These are phyloP conservation scores for Monilinia vaccinii-corymbosi DNA, from an alignment of 2,329 filamentous ascomycete species.

Conservation along the genomic window DNA sequence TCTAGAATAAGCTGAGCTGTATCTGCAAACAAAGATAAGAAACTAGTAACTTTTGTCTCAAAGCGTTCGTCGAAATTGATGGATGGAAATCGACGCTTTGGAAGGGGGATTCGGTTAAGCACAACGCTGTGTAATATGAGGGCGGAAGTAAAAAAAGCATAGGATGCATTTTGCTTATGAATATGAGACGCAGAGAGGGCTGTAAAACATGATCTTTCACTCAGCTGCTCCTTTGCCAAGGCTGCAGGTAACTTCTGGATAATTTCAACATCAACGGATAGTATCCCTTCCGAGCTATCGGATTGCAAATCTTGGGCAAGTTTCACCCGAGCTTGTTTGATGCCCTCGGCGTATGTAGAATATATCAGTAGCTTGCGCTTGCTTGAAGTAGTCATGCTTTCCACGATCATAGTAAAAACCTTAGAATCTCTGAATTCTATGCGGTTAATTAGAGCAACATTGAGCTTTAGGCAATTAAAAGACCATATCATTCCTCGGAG, in stretches of 20 bases:
- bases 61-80: slow-evolving; percentile 29
- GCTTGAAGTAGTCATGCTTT: slow-evolving; percentile 23
- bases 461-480: slow-evolving; percentile 47
- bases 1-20: slow-evolving; percentile 31
- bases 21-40: slow-evolving; percentile 32
- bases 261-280: slow-evolving; percentile 8
- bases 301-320: slow-evolving; percentile 9
- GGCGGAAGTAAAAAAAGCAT: slow-evolving; percentile 29
- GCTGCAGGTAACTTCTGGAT: slow-evolving; percentile 14
- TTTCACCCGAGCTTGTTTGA: slow-evolving; percentile 11
- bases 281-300: not conserved
- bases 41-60: slow-evolving; percentile 30
- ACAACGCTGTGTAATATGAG: slow-evolving; percentile 37
- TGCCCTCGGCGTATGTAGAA: slow-evolving; percentile 12
- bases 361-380: slow-evolving; percentile 15
- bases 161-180: slow-evolving; percentile 23
- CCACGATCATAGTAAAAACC: slow-evolving; percentile 41
- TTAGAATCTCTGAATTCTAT: slow-evolving; percentile 48
- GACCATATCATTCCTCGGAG: slow-evolving; percentile 41
- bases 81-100: slow-evolving; percentile 31
- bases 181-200: slow-evolving; percentile 27
- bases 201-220: slow-evolving; percentile 29
- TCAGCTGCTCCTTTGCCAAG: slow-evolving; percentile 23
- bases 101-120: slow-evolving; percentile 34
- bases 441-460: slow-evolving; percentile 54